These are phyloP conservation scores for Nyssa sinensis DNA, from an alignment of 148 eudicot species.

Conservation along the genomic window DNA sequence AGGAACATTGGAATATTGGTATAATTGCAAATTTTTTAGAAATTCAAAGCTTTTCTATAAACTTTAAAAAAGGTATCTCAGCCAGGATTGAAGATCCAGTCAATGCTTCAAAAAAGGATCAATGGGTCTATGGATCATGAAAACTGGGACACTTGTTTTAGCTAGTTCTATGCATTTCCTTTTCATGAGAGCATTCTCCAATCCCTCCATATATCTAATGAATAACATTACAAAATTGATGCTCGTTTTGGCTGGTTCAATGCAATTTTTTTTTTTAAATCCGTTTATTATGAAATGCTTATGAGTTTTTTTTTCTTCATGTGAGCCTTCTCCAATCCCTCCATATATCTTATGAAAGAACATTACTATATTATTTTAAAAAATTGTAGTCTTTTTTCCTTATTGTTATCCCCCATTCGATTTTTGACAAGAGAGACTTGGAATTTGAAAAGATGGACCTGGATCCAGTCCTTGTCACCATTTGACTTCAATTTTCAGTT, in stretches of 20 bases:
- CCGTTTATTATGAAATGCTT: too few relatives aligned
- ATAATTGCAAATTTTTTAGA: background rate
- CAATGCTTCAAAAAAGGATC: background rate
- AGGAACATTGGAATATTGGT: background rate
- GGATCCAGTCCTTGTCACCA: background rate
- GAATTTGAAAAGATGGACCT: background rate
- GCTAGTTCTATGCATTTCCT: too few relatives aligned
- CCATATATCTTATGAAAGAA: background rate
- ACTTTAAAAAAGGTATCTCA: too few relatives aligned
- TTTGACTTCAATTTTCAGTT: background rate
- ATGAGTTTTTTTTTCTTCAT: too few relatives aligned
- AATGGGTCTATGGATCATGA: background rate
- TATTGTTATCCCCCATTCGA: background rate
- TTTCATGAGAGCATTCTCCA: too few relatives aligned
- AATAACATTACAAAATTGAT: too few relatives aligned
- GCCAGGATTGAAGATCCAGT: background rate
- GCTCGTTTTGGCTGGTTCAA: too few relatives aligned
- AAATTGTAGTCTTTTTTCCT: background rate
- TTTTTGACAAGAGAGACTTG: background rate
- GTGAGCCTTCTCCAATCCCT: background rate
- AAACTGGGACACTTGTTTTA: too few relatives aligned
- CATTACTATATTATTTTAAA: background rate
- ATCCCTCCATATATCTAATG: too few relatives aligned
- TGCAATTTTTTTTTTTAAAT: too few relatives aligned
- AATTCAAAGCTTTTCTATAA: background rate